Conservation (phyloP, 148 eudicot species). For the Agrostemma githago region DNA sequence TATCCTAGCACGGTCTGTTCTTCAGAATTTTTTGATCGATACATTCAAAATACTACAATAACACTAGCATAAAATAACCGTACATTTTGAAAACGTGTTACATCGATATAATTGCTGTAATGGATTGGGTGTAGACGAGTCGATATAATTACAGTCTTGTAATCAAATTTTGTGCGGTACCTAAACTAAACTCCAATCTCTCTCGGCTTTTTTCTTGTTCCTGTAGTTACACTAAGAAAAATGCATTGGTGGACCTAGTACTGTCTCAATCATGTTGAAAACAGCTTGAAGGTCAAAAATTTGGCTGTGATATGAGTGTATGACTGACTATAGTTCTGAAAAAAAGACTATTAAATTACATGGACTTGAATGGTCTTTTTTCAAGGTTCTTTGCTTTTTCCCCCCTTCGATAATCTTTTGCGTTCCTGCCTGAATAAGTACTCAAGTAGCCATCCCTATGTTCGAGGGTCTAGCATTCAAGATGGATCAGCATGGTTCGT, state of each 20-base stretch:
- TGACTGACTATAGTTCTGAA: not conserved
- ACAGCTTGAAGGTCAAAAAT: not conserved
- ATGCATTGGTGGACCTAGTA: not conserved
- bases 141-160: too few relatives aligned
- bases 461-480: not conserved
- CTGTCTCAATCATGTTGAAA: not conserved
- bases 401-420: not conserved
- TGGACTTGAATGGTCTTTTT: not conserved
- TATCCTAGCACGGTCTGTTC: not conserved
- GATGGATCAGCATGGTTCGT: too few relatives aligned
- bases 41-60: not conserved
- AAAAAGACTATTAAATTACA: not conserved
- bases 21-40: not conserved
- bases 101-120: not conserved
- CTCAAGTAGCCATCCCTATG: not conserved
- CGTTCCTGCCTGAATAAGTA: not conserved
- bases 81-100: not conserved
- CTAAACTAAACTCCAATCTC: not conserved
- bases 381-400: not conserved
- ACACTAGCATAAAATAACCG: not conserved
- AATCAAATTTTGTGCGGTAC: not conserved
- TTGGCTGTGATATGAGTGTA: not conserved
- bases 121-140: not conserved
- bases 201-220: not conserved
- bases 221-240: not conserved